A percentile compares a stretch with the other conserved stretches of the same genome.
phyloP scores from a whole-genome alignment of 192 early-diverging fungal genomes.

The Coemansia sp. region DNA sequence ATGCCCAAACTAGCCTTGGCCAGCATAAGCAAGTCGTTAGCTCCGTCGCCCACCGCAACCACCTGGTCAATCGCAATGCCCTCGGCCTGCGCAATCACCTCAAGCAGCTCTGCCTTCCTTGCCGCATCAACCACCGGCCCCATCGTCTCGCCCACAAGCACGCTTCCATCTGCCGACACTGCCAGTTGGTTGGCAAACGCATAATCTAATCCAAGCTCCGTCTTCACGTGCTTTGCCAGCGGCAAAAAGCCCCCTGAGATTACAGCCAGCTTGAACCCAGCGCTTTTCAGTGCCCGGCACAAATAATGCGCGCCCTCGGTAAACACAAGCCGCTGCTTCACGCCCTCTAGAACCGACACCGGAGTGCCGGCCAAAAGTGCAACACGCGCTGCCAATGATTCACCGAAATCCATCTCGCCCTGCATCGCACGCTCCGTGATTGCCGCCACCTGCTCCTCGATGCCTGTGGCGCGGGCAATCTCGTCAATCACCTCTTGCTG shows the following conservation, averaged over 20 bases:
- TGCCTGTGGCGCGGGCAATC: conserved; percentile 88
- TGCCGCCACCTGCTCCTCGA: conserved; percentile 84
- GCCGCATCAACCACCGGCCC: conserved; percentile 90
- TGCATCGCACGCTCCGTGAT: conserved; percentile 98
- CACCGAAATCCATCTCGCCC: conserved; percentile 97
- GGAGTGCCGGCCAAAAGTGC: conserved; percentile 85
- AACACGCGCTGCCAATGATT: conserved; percentile 86
- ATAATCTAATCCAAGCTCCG: conserved; percentile 88
- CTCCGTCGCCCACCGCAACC: conserved; percentile 96
- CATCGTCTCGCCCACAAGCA: conserved; percentile 81
- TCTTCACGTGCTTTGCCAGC: conserved; percentile 87
- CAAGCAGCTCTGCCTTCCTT: conserved; percentile 91
- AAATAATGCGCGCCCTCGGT: conserved; percentile 89
- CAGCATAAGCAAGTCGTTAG: conserved; percentile 96
- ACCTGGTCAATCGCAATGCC: conserved; percentile 85
- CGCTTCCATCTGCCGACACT: conserved; percentile 79
- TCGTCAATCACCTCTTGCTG: conserved; percentile 99
- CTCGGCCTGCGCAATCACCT: conserved; percentile 95
- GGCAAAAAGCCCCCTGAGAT: conserved; percentile 97
- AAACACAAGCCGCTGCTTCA: conserved; percentile 75
- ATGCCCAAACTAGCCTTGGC: conserved; percentile 91
- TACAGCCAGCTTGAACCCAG: conserved; percentile 95
- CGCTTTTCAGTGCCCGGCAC: conserved; percentile 83
- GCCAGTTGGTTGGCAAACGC: conserved; percentile 96
- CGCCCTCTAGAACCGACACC: conserved; percentile 72